phyloP scores from a whole-genome alignment of 441 rosid genomes.

The Syzygium malaccense region DNA sequence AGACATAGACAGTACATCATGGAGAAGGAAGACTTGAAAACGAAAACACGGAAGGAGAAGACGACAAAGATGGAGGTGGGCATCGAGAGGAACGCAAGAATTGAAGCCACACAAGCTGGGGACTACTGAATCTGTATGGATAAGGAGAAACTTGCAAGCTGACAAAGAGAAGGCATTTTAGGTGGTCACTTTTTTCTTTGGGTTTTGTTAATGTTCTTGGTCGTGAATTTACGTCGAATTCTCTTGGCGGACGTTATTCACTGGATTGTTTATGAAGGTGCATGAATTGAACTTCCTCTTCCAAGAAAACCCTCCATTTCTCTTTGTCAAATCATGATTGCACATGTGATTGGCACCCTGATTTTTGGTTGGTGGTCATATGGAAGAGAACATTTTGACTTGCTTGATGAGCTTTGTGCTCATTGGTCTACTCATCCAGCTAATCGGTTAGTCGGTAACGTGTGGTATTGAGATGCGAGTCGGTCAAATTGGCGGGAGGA shows the following conservation, averaged over 20 bases:
- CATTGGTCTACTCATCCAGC: neutral
- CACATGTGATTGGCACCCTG: neutral
- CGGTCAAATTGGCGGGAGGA: neutral
- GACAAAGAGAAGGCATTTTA: conserved; percentile 1
- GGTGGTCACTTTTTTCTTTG: neutral
- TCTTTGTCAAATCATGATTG: neutral
- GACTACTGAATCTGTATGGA: neutral
- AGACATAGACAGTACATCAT: neutral
- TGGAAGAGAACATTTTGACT: neutral
- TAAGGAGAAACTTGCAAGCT: conserved; percentile 20
- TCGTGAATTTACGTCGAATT: neutral
- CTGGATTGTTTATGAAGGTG: conserved; percentile 12
- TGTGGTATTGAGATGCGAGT: neutral
- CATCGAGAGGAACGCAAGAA: neutral
- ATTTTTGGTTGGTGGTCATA: neutral
- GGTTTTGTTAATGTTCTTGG: neutral
- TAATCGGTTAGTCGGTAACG: neutral
- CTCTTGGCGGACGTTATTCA: conserved; percentile 21
- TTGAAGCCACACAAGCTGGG: conserved; percentile 25
- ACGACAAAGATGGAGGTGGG: conserved; percentile 5
- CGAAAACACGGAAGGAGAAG: neutral
- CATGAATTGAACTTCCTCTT: conserved; percentile 8
- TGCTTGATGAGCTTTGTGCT: neutral
- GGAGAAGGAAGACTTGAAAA: conserved; percentile 7
- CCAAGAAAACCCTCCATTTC: neutral